Evolutionary conservation across 192 early-diverging fungal species (phyloP).

Genomic region (Coemansia sp.): DNA sequence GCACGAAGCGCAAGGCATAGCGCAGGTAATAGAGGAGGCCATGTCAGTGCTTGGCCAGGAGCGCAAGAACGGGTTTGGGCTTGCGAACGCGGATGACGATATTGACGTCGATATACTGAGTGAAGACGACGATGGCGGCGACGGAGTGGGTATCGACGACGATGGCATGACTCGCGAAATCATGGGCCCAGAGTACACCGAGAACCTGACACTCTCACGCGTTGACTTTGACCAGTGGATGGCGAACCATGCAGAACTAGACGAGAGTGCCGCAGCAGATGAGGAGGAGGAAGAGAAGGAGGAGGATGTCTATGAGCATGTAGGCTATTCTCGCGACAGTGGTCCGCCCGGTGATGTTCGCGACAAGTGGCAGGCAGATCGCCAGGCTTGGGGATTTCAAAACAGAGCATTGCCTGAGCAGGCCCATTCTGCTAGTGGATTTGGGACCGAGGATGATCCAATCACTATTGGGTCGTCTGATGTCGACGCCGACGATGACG

Average conservation of each 20-base stretch:
- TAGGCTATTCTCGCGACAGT: no score
- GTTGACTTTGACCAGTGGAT: conserved; percentile 50
- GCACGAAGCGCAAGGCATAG: not conserved
- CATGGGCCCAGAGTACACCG: conserved; percentile 15
- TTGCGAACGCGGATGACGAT: not conserved
- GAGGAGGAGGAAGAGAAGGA: not conserved
- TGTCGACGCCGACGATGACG: not conserved
- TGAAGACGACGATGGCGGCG: not conserved
- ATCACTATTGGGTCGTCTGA: conserved; percentile 19
- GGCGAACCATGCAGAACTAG: conserved; percentile 24
- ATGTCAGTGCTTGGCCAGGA: not conserved
- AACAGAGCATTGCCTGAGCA: not conserved
- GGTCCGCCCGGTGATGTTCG: not conserved
- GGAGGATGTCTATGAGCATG: not conserved
- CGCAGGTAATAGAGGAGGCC: conserved; percentile 12
- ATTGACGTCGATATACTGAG: not conserved
- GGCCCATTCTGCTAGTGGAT: not conserved
- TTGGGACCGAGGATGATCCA: not conserved
- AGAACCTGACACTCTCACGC: conserved; percentile 16
- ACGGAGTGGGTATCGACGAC: no score
- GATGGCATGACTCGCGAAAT: conserved; percentile 30
- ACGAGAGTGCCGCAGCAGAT: not conserved
- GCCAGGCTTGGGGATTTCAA: conserved; percentile 4
- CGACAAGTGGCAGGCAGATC: conserved; percentile 13
- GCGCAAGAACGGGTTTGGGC: not conserved